A percentile compares a stretch with the other conserved stretches of the same genome.
phyloP scores from a whole-genome alignment of 306 rosid species.

The Vigna trinervia region DNA sequence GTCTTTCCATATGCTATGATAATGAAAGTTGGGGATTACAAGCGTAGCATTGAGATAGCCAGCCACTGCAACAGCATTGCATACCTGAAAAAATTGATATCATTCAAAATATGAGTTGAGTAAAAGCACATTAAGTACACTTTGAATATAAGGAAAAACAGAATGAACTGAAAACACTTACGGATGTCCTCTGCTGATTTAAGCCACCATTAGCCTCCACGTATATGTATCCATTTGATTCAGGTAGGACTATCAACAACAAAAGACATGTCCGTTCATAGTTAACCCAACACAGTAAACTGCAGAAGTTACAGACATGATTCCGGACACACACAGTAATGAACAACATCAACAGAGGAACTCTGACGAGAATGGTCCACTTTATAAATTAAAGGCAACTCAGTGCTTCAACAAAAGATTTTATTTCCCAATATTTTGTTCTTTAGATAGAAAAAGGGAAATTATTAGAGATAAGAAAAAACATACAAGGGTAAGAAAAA shows the following conservation, averaged over 20 bases:
- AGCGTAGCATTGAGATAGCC: constrained; percentile 99
- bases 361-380: constrained; percentile 1
- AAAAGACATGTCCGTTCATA: constrained; percentile 24
- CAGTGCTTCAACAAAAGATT: constrained; percentile 6
- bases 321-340: constrained; percentile 14
- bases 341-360: constrained; percentile 24
- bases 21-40: constrained; percentile 93
- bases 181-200: constrained; percentile 97
- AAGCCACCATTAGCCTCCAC: constrained; percentile 98
- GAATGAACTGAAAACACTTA: constrained; percentile 55
- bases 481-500: constrained; percentile 28
- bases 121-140: constrained; percentile 32
- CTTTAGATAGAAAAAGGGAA: neutral
- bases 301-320: constrained; percentile 16
- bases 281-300: constrained; percentile 13
- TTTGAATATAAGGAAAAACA: constrained; percentile 31
- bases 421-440: constrained; percentile 1
- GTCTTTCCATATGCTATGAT: constrained; percentile 99
- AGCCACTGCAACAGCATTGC: constrained; percentile 99
- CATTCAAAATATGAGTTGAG: constrained; percentile 43
- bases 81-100: constrained; percentile 62
- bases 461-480: constrained; percentile 5
- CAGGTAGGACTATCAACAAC: constrained; percentile 66
- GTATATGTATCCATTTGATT: constrained; percentile 92
- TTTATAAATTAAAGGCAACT: constrained; percentile 14